Evolutionary conservation across 495 filamentous ascomycete species (phyloP), one percentile per base, ranked within the genome.

Genomic region (Cryomyces minteri): DNA sequence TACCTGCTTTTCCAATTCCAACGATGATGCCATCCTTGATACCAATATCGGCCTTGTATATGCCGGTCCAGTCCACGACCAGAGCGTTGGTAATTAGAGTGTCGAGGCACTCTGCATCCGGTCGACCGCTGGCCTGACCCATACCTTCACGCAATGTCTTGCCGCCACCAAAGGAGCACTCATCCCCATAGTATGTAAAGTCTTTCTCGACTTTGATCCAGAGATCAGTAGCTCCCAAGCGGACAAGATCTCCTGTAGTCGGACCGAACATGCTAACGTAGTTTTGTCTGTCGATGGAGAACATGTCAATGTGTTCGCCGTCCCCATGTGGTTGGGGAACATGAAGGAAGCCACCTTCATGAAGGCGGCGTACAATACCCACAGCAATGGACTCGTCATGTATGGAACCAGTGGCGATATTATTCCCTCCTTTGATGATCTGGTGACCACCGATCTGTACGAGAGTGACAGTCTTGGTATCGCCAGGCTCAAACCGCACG

Each of bases 11-110:
- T 32, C 90, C 90, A 53, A 98, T 92, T 2, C 80, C 90, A 38
- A 77, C 79, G 59, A 98, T 95, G 5, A 82, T 46, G 1, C 90
- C 88, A 46, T 88, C 62, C 57, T 88, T 93, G 54, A 98, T 79
- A 32, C 92, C 90, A 60, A 98, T 90, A 62, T 98, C 90, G 4
- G 88, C 88, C 67, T 98, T 98, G 69, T 81, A 90, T 52, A 98
- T 95, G 38, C 90, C 90, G 11, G 72, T 79, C 71, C 79, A 90
- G 58, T 98, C 92, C 11, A 98, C 71, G 30, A 98, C 76, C 52
- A 98, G 61, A 8, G 92, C 92, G 58, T 96, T 96, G 7, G 85
- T 87, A 52, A 98, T 80, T 9, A 94, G 79, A 45, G 88, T 76
- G 57, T 98, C 90, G 51, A 94, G 59, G 39, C 74, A 77, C 25